These are phyloP conservation scores for Camellia granthamiana DNA, from an alignment of 148 eudicot genomes.

Conservation along the genomic window DNA sequence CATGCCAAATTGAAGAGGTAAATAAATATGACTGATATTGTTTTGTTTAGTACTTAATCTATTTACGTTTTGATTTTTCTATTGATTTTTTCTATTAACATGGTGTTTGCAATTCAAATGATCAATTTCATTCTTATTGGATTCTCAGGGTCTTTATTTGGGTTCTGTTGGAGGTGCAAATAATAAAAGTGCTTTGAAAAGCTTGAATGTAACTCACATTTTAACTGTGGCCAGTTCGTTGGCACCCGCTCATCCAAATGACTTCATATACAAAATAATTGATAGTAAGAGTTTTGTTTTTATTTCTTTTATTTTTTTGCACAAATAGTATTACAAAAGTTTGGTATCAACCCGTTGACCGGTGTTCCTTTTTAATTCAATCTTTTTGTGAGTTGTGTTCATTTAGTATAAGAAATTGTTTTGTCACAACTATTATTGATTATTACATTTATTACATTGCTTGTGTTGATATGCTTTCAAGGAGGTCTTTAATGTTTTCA, in stretches of 20 bases:
- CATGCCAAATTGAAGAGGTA: constrained; percentile 87
- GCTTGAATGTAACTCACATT: constrained; percentile 74
- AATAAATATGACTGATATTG: not conserved
- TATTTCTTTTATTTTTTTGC: not conserved
- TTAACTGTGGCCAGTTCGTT: constrained; percentile 60
- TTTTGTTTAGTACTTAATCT: not conserved
- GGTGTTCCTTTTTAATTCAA: not conserved
- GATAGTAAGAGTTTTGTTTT: constrained; percentile 35
- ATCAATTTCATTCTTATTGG: not conserved
- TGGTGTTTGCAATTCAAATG: not conserved
- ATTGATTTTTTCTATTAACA: not conserved
- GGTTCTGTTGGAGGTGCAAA: constrained; percentile 84
- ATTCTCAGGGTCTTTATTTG: constrained; percentile 67
- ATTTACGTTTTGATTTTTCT: not conserved
- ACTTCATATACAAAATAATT: constrained; percentile 63
- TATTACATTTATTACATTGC: not conserved
- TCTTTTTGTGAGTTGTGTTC: not conserved
- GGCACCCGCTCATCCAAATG: constrained; percentile 52
- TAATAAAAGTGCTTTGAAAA: constrained; percentile 60
- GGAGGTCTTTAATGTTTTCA: not conserved
- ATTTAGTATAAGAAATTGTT: not conserved
- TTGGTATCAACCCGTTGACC: not conserved
- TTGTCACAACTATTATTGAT: not conserved
- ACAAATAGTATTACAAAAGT: not conserved
- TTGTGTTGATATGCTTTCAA: not conserved